phyloP scores from a whole-genome alignment of 208 protist species.

The Leishmania braziliensis region DNA sequence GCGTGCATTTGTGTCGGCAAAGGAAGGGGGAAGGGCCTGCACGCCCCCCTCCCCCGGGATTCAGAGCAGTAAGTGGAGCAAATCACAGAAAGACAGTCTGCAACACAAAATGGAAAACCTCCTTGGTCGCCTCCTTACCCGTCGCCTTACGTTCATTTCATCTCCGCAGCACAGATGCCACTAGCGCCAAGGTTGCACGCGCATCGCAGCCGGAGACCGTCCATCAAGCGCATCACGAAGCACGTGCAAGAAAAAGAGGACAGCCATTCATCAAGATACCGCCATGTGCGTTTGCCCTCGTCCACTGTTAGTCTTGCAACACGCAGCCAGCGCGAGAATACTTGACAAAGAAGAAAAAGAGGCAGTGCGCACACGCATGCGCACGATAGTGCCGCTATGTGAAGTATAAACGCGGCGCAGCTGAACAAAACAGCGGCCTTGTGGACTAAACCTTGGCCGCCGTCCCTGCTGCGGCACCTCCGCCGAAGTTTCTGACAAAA shows the following conservation, averaged over 20 bases:
- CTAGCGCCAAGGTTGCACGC: not conserved
- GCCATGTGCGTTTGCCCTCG: not conserved
- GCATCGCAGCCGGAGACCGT: not conserved
- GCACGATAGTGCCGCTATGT: not conserved
- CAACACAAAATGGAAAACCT: not conserved
- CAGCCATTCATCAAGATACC: not conserved
- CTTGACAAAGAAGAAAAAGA: not conserved
- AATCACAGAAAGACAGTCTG: not conserved
- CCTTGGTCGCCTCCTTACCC: not conserved
- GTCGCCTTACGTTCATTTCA: not conserved
- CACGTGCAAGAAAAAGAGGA: not conserved
- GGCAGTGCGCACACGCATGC: not conserved
- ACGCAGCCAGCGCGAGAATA: not conserved
- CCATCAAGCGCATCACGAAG: not conserved
- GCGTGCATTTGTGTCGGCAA: not conserved
- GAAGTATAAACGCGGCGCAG: not conserved
- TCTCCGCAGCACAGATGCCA: not conserved
- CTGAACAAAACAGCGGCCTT: not conserved
- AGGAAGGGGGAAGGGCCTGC: not conserved
- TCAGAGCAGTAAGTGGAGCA: not conserved
- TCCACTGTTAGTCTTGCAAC: not conserved
- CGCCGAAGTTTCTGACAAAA: constrained; percentile 31
- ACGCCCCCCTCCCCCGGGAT: not conserved
- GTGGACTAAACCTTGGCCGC: not conserved
- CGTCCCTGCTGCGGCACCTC: constrained; percentile 8